These are phyloP conservation scores for Umbelopsis sp. DNA, from an alignment of 192 early-diverging fungal genomes.

Conservation along the genomic window DNA sequence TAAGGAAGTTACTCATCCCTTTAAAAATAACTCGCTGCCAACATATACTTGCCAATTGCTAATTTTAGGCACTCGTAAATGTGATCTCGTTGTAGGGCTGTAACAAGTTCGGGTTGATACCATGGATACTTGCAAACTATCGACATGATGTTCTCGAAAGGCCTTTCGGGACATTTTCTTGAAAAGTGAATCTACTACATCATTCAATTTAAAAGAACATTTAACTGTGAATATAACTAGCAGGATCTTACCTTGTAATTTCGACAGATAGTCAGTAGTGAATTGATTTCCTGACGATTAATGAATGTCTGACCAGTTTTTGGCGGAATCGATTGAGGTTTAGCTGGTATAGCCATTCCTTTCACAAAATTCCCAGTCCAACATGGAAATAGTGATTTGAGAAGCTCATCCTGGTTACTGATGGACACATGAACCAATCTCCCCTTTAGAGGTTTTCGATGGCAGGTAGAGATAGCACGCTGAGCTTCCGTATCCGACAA, in stretches of 20 bases:
- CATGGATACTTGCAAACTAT: constrained; percentile 75
- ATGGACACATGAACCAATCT: constrained; percentile 47
- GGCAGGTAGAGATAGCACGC: constrained; percentile 46
- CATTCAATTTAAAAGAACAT: not conserved
- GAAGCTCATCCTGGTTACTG: constrained; percentile 51
- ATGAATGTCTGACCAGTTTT: constrained; percentile 34
- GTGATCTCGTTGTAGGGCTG: constrained; percentile 71
- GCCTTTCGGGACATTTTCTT: constrained; percentile 70
- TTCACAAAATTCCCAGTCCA: constrained; percentile 47
- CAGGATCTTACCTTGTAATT: constrained; percentile 62
- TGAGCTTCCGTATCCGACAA: constrained; percentile 40
- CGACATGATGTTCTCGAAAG: constrained; percentile 77
- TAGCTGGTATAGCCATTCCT: constrained; percentile 35
- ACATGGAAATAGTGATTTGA: constrained; percentile 49
- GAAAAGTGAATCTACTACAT: constrained; percentile 66
- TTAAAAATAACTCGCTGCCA: not conserved
- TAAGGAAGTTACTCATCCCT: not conserved
- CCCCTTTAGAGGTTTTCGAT: constrained; percentile 55
- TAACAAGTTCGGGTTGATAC: constrained; percentile 61
- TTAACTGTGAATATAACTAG: not conserved
- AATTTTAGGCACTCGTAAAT: constrained; percentile 46
- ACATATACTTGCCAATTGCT: constrained; percentile 11
- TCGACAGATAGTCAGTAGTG: constrained; percentile 59
- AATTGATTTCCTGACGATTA: constrained; percentile 65
- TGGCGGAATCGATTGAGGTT: not conserved